These are phyloP conservation scores for Zygosaccharomyces rouxii DNA, from an alignment of 805 yeast species.

Conservation along the genomic window DNA sequence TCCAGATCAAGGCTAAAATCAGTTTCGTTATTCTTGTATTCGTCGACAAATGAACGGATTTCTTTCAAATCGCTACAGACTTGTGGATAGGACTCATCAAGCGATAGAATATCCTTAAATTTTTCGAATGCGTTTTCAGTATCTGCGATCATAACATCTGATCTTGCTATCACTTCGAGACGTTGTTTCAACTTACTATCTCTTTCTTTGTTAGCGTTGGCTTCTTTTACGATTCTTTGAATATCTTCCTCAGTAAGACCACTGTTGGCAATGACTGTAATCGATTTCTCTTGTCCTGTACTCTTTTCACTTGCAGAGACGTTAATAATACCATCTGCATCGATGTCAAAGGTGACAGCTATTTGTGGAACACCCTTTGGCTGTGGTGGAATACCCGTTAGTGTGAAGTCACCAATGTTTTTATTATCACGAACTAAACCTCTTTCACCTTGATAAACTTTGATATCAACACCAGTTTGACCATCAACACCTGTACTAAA, in stretches of 20 bases:
- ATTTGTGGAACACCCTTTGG: slow-evolving; percentile 81
- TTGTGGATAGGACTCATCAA: slow-evolving; percentile 45
- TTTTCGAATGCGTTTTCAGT: slow-evolving; percentile 77
- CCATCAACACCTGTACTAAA: slow-evolving; percentile 82
- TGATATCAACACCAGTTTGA: slow-evolving; percentile 77
- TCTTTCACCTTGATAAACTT: slow-evolving; percentile 79
- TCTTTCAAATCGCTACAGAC: slow-evolving; percentile 38
- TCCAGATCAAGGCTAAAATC: slow-evolving; percentile 44
- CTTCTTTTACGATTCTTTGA: slow-evolving; percentile 58
- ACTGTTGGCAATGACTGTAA: slow-evolving; percentile 65
- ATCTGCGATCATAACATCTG: slow-evolving; percentile 75
- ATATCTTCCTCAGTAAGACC: slow-evolving; percentile 70
- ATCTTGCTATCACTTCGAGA: slow-evolving; percentile 66
- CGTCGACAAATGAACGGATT: slow-evolving; percentile 39
- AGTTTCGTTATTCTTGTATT: slow-evolving; percentile 50
- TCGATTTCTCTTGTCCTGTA: slow-evolving; percentile 62
- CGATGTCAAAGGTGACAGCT: slow-evolving; percentile 70
- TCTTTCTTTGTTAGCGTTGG: slow-evolving; percentile 53
- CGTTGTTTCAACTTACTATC: slow-evolving; percentile 59
- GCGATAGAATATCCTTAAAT: slow-evolving; percentile 44
- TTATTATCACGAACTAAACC: slow-evolving; percentile 74
- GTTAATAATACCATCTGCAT: slow-evolving; percentile 79
- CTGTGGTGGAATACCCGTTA: slow-evolving; percentile 67
- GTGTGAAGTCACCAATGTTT: slow-evolving; percentile 67
- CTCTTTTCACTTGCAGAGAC: slow-evolving; percentile 78